A percentile compares a stretch with the other conserved stretches of the same genome.
Conservation (phyloP, 345 rosid species). For the Sapria himalayana region DNA sequence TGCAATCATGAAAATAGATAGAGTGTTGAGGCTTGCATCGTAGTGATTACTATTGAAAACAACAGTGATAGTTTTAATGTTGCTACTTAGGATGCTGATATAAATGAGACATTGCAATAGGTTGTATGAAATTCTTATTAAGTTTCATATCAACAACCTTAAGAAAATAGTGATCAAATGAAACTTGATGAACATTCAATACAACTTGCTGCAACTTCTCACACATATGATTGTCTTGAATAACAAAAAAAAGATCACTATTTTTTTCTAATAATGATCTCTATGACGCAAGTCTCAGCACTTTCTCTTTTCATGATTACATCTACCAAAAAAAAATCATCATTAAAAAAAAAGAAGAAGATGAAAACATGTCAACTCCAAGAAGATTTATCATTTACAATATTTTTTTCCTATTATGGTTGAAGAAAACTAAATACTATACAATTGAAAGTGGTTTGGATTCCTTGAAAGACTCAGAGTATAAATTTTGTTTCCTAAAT, state of each 20-base stretch:
- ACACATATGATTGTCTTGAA: conserved; percentile 56
- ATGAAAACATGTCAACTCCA: too few species aligned
- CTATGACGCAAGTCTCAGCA: conserved; percentile 48
- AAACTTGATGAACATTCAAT: too few species aligned
- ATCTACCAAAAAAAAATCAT: conserved; percentile 21
- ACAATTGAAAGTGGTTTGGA: conserved; percentile 33
- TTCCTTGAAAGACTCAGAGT: conserved; percentile 33
- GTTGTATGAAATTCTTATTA: too few species aligned
- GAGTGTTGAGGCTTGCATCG: conserved; percentile 48
- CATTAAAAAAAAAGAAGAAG: too few species aligned
- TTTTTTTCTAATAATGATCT: conserved; percentile 39
- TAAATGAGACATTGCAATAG: conserved; percentile 50
- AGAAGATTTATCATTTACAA: too few species aligned
- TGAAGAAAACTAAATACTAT: too few species aligned
- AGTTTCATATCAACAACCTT: too few species aligned
- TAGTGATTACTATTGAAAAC: conserved; percentile 32
- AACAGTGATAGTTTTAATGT: conserved; percentile 66
- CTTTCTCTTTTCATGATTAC: conserved; percentile 48
- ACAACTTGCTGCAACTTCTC: conserved; percentile 48
- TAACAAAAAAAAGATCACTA: conserved; percentile 64
- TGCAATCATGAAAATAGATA: conserved; percentile 58
- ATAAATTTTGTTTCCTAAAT: too few species aligned
- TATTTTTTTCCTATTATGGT: too few species aligned
- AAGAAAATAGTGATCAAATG: too few species aligned
- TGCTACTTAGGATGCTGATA: conserved; percentile 57